Conservation (phyloP, 306 rosid genomes). For the Casuarina cunninghamiana region DNA sequence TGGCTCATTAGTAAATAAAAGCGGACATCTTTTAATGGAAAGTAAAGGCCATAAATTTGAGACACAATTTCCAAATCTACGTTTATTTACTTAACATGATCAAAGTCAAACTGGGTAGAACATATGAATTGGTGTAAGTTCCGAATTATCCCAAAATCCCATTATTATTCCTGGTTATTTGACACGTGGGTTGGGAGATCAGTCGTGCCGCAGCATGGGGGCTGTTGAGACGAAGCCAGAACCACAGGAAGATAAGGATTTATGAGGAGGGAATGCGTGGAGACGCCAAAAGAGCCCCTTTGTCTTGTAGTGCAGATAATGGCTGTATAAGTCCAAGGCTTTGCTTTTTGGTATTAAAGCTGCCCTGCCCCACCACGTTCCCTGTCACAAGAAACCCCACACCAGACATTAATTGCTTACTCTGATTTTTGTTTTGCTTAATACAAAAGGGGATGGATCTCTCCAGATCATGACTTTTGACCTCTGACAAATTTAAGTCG, state of each 20-base stretch:
- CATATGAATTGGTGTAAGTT: too few species aligned
- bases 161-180: too few species aligned
- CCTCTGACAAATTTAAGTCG: background rate
- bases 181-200: too few species aligned
- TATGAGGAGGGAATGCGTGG: background rate
- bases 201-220: background rate
- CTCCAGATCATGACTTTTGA: background rate
- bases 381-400: background rate
- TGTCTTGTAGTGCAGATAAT: conserved; percentile 45
- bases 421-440: too few species aligned
- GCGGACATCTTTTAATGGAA: background rate
- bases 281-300: conserved; percentile 43
- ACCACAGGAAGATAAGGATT: background rate
- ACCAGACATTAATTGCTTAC: too few species aligned
- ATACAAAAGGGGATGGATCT: background rate
- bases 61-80: too few species aligned
- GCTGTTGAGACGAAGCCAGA: background rate
- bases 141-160: too few species aligned
- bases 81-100: too few species aligned
- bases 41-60: too few species aligned
- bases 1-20: background rate
- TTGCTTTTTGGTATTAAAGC: conserved; percentile 48
- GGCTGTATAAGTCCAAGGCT: conserved; percentile 40
- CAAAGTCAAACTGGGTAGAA: too few species aligned
- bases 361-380: conserved; percentile 25